Percentiles rank a stretch among this genome's conserved stretches.
These are phyloP conservation scores for Echinochloa phyllopogon DNA, from an alignment of 176 grass and related monocot genomes.

Conservation along the genomic window DNA sequence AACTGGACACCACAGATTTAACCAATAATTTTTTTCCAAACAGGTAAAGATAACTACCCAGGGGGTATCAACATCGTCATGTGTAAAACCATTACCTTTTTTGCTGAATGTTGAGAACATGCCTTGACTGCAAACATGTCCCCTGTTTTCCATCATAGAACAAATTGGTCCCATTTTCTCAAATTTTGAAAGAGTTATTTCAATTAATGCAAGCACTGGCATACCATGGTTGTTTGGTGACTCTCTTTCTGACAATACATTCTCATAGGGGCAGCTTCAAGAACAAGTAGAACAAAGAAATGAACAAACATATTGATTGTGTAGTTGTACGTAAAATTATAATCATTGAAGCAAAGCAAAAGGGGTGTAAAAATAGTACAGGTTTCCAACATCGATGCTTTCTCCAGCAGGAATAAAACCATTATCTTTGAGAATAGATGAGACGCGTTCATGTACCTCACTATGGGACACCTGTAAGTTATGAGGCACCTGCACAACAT, in stretches of 20 bases:
- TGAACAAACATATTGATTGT: not conserved
- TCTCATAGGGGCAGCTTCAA: not conserved
- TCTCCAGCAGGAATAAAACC: not conserved
- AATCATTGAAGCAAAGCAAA: not conserved
- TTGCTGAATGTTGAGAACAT: not conserved
- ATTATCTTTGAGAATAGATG: conserved; percentile 17
- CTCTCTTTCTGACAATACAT: not conserved
- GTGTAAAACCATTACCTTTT: not conserved
- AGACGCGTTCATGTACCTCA: conserved; percentile 1
- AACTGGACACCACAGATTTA: not conserved
- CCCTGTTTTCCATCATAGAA: conserved; percentile 9
- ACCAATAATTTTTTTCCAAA: not conserved
- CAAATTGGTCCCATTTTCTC: not conserved
- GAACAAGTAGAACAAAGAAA: conserved; percentile 12
- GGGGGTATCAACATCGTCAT: not conserved
- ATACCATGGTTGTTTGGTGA: not conserved
- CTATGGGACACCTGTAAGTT: not conserved
- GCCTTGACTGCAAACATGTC: not conserved
- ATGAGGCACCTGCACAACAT: conserved; percentile 11
- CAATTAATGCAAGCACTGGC: not conserved
- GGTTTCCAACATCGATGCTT: conserved; percentile 2
- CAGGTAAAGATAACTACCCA: not conserved
- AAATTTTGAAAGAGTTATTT: not conserved
- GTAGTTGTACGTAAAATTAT: not conserved
- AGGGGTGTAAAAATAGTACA: conserved; percentile 2